phyloP scores from a whole-genome alignment of 2,329 filamentous ascomycete species.

The Diaporthe longicolla region DNA sequence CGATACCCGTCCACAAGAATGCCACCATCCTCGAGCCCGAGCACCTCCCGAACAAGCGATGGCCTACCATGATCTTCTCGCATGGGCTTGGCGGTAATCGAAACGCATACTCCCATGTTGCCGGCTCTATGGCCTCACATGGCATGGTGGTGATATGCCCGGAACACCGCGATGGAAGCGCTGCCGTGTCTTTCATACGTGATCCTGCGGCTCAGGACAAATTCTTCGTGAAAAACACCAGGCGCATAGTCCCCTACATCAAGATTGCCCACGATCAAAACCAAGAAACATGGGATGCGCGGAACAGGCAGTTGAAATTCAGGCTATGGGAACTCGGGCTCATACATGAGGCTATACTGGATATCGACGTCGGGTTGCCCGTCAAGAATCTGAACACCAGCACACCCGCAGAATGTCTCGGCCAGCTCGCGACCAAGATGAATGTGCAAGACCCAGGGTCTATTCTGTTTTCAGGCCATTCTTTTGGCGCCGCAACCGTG shows the following conservation, averaged over 20 bases:
- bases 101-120: conserved; percentile 89
- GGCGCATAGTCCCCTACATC: conserved; percentile 61
- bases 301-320: conserved; percentile 81
- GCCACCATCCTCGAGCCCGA: conserved; percentile 70
- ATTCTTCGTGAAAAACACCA: conserved; percentile 52
- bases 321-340: conserved; percentile 84
- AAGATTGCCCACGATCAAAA: conserved; percentile 74
- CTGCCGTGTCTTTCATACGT: conserved; percentile 80
- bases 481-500: conserved; percentile 82
- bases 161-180: conserved; percentile 87
- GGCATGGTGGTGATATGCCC: conserved; percentile 85
- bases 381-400: conserved; percentile 67
- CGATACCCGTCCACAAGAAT: conserved; percentile 80
- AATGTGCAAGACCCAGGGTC: conserved; percentile 79
- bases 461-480: conserved; percentile 84
- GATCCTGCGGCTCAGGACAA: conserved; percentile 65
- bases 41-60: conserved; percentile 65
- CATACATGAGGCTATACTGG: conserved; percentile 76
- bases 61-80: conserved; percentile 89
- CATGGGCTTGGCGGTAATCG: conserved; percentile 86
- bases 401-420: conserved; percentile 63
- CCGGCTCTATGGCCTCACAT: conserved; percentile 83
- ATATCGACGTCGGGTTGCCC: conserved; percentile 70
- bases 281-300: conserved; percentile 74
- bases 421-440: conserved; percentile 72